A percentile compares a stretch with the other conserved stretches of the same genome.
phyloP scores from a whole-genome alignment of 345 rosid species.

The Angophora floribunda region DNA sequence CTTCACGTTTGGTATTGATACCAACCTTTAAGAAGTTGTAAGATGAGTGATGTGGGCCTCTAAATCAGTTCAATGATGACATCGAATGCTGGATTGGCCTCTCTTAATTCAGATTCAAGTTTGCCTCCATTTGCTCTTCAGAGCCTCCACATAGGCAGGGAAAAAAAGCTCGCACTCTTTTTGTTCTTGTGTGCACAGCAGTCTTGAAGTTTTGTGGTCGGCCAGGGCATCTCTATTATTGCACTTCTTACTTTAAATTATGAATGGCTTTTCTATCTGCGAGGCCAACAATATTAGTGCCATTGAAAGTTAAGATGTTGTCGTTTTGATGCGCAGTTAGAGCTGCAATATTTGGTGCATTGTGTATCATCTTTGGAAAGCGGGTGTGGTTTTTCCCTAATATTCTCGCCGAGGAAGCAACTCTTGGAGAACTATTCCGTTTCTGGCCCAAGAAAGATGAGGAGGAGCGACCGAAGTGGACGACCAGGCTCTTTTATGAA shows the following conservation, averaged over 20 bases:
- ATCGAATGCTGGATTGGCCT: not conserved
- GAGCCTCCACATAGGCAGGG: not conserved
- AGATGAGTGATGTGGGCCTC: not conserved
- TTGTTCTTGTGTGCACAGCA: not conserved
- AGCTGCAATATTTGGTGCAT: conserved; percentile 62
- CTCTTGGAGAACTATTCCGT: conserved; percentile 82
- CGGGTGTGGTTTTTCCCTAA: conserved; percentile 96
- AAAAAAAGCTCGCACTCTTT: not conserved
- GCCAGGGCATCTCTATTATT: not conserved
- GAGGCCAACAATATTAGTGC: not conserved
- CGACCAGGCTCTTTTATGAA: conserved; percentile 82
- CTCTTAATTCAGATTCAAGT: not conserved
- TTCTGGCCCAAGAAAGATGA: conserved; percentile 97
- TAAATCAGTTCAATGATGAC: not conserved
- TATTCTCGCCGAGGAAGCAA: conserved; percentile 99
- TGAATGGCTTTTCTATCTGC: not conserved
- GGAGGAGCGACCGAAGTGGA: conserved; percentile 94
- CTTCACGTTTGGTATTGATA: not conserved
- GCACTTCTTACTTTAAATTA: not conserved
- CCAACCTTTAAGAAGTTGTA: not conserved
- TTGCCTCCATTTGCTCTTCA: not conserved
- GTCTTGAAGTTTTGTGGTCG: not conserved
- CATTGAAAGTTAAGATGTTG: not conserved
- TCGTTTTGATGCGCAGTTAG: conserved; percentile 48
- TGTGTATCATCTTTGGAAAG: conserved; percentile 72